Base-by-base conservation (phyloP, 441 rosid species). In the Hura crepitans region DNA sequence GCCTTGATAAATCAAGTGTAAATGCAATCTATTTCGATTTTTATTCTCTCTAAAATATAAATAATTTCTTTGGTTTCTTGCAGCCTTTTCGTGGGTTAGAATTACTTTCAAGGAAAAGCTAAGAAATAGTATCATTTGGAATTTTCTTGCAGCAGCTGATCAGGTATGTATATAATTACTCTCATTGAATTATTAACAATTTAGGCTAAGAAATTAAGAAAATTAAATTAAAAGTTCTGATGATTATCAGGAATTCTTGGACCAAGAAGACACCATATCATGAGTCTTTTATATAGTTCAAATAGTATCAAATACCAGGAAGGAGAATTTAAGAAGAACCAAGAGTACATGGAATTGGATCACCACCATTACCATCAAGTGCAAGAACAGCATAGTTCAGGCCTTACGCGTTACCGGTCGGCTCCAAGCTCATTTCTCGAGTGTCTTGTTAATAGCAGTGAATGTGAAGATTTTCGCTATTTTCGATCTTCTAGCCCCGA, bases 401-500 rank as follows among this genome's bases (percentile, higher is more conserved):
- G 79, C 27, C 76, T 75, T 27, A 67, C 20, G 62, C 76, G 84
- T 39, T 77, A 79, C 50, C 78, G 78, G 6, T 86, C 90, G 6
- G 81, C 82, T 0, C 87, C 87, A 30, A 73, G 81, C 75, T 81
- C 84, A 61, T 76, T 81, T 74, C 46, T 79, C 15, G 85, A 75
- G 28, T 69, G 67, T 71, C 76, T 73, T 42, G 61, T 54, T 45
- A 69, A 65, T 56, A 64, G 71, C 42, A 25, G 33, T 35, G 74
- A 72, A 43, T 47, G 60, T 51, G 80, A 71, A 13, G 85, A 80
- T 47, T 79, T 53, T 71, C 72, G 43, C 18, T 72, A 30, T 58
- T 37, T 73, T 70, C 71, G 74, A 65, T 54, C 90, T 62, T 75
- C 83, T 5, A 82, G 79, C 64, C 84, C 83, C 15, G 90, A 83